phyloP scores from a whole-genome alignment of 129 eudicot species.

The Deinandra increscens region DNA sequence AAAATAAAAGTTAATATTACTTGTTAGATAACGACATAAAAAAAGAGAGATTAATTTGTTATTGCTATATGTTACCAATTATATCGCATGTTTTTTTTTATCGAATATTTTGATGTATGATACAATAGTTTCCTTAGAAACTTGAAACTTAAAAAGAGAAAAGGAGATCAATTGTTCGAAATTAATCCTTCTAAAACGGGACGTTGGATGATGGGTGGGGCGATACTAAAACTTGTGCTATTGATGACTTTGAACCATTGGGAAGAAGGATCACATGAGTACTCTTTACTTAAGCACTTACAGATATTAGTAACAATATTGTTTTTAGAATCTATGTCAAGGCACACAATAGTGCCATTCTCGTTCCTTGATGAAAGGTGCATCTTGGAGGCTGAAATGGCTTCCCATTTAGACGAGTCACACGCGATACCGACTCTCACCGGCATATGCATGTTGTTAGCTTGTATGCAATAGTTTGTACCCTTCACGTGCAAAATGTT shows the following conservation, averaged over 20 bases:
- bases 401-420: slow-evolving; percentile 52
- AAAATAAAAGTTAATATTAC: no score
- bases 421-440: slow-evolving; percentile 41
- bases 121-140: neutral
- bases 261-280: slow-evolving; percentile 62
- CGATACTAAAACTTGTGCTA: slow-evolving; percentile 30
- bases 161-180: neutral
- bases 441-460: slow-evolving; percentile 32
- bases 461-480: slow-evolving; percentile 55
- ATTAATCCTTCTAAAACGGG: neutral
- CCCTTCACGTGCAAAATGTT: slow-evolving; percentile 46
- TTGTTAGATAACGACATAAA: no score
- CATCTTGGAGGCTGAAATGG: slow-evolving; percentile 70
- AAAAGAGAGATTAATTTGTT: no score
- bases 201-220: neutral
- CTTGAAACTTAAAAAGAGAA: neutral
- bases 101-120: neutral
- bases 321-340: slow-evolving; percentile 52
- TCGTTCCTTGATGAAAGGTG: slow-evolving; percentile 55
- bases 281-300: slow-evolving; percentile 49
- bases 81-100: no score
- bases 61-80: no score
- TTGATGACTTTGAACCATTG: slow-evolving; percentile 84
- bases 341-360: slow-evolving; percentile 47
- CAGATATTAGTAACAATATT: slow-evolving; percentile 43